These are phyloP conservation scores for Sporisorium exsertum DNA, from an alignment of 1,284 basidiomycete genomes.

Conservation along the genomic window DNA sequence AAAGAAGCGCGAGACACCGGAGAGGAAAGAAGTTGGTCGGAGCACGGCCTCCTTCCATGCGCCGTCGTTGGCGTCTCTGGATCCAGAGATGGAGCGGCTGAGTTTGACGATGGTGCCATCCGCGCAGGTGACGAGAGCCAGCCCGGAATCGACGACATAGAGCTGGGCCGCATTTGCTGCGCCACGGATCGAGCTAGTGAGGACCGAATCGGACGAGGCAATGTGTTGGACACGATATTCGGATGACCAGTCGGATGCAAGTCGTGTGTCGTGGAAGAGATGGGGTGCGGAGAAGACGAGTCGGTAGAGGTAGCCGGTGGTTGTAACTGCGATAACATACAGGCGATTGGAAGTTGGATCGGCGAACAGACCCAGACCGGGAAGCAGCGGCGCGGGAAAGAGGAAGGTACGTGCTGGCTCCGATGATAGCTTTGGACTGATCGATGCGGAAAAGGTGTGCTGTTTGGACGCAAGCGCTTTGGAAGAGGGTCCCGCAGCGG, in stretches of 20 bases:
- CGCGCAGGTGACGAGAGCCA: slow-evolving; percentile 58
- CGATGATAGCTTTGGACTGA: slow-evolving; percentile 28
- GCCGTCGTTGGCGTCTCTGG: slow-evolving; percentile 33
- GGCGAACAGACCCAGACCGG: slow-evolving; percentile 47
- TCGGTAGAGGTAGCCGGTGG: slow-evolving; percentile 54
- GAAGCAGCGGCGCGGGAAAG: slow-evolving; percentile 57
- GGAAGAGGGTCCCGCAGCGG: slow-evolving; percentile 17
- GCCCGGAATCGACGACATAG: slow-evolving; percentile 50
- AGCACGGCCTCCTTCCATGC: slow-evolving; percentile 56
- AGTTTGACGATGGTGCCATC: slow-evolving; percentile 63
- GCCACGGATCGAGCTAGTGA: slow-evolving; percentile 24
- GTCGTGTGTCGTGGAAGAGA: slow-evolving; percentile 41
- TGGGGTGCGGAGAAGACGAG: slow-evolving; percentile 45
- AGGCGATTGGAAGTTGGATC: slow-evolving; percentile 43
- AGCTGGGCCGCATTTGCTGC: slow-evolving; percentile 46
- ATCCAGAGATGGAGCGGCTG: slow-evolving; percentile 26
- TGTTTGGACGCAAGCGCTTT: slow-evolving; percentile 18
- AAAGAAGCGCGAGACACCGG: slow-evolving; percentile 60
- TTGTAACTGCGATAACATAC: slow-evolving; percentile 53
- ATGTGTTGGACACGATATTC: slow-evolving; percentile 52
- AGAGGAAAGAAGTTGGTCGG: slow-evolving; percentile 60
- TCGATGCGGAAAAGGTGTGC: slow-evolving; percentile 23
- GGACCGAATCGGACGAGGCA: slow-evolving; percentile 33
- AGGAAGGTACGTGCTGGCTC: slow-evolving; percentile 46
- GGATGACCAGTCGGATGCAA: slow-evolving; percentile 47